Percentiles rank a stretch among this genome's conserved stretches.
These are phyloP conservation scores for Bondarzewia mesenterica DNA, from an alignment of 1,284 basidiomycete genomes.

Conservation along the genomic window DNA sequence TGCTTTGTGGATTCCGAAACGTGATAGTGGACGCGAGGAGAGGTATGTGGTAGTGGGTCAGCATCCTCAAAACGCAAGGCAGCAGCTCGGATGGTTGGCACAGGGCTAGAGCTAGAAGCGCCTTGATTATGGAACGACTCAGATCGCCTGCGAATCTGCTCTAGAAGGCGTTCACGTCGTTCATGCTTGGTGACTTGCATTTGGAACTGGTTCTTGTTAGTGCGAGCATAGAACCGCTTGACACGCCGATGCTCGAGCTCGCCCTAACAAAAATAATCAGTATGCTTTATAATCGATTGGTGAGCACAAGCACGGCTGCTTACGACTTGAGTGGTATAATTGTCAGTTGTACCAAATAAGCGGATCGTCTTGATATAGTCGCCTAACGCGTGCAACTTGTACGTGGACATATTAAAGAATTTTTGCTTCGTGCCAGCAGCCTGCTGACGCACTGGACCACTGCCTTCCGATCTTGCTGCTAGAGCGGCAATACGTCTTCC, in stretches of 20 bases:
- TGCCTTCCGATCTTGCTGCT: background rate
- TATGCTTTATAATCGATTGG: background rate
- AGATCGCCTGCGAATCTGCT: too few relatives aligned
- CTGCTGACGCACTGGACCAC: background rate
- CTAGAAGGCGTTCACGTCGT: conserved; percentile 5
- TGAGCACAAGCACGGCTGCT: conserved; percentile 1
- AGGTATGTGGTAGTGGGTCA: conserved; percentile 3
- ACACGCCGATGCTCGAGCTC: background rate
- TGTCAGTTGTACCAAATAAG: conserved; percentile 16
- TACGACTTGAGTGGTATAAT: conserved; percentile 18
- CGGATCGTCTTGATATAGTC: conserved; percentile 14
- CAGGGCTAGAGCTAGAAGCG: background rate
- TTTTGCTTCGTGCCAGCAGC: background rate
- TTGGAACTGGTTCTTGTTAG: conserved; percentile 1
- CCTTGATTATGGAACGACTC: too few relatives aligned
- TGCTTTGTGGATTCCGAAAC: conserved; percentile 7
- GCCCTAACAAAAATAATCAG: background rate
- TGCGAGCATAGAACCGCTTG: background rate
- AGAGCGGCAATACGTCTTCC: background rate
- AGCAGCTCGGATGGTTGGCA: background rate
- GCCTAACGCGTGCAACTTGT: conserved; percentile 16
- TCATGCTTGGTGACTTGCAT: conserved; percentile 3
- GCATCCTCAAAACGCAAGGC: background rate
- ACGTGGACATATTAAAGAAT: conserved; percentile 13
- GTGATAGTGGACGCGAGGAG: conserved; percentile 9